A percentile compares a stretch with the other conserved stretches of the same genome.
Evolutionary conservation across 2,329 filamentous ascomycete genomes (phyloP).

Genomic region (Zymoseptoria brevis): DNA sequence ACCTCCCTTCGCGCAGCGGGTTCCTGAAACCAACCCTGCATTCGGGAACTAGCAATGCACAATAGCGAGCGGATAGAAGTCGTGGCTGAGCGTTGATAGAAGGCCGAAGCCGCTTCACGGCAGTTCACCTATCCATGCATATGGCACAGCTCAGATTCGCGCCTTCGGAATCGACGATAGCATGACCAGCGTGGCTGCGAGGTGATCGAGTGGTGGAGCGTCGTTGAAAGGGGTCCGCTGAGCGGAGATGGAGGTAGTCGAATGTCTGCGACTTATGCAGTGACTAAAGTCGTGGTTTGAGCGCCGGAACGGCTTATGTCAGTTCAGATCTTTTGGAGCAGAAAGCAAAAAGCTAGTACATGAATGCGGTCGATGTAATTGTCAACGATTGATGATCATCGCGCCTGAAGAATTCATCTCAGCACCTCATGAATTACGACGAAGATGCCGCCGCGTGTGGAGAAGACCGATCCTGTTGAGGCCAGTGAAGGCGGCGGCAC

Average conservation of each 20-base stretch:
- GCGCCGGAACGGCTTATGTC: background rate
- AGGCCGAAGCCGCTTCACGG: background rate
- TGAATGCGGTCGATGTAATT: background rate
- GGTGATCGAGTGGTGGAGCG: background rate
- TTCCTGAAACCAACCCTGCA: background rate
- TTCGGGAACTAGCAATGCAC: background rate
- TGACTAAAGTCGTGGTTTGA: background rate
- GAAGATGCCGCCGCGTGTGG: slow-evolving; percentile 28
- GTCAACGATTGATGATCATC: background rate
- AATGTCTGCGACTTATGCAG: background rate
- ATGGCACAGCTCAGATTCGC: background rate
- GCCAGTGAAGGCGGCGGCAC: slow-evolving; percentile 19
- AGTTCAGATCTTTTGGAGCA: background rate
- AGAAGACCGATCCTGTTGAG: slow-evolving; percentile 25
- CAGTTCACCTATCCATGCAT: background rate
- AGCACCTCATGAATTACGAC: slow-evolving; percentile 2
- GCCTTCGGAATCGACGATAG: background rate
- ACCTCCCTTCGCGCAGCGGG: background rate
- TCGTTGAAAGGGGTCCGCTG: background rate
- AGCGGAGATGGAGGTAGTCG: background rate
- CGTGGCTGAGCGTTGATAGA: background rate
- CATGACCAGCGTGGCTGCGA: background rate
- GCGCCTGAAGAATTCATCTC: background rate
- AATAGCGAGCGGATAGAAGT: background rate
- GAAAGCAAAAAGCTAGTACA: background rate